These are phyloP conservation scores for Cladosporium sp. DNA, from an alignment of 2,329 filamentous ascomycete species.

Conservation along the genomic window DNA sequence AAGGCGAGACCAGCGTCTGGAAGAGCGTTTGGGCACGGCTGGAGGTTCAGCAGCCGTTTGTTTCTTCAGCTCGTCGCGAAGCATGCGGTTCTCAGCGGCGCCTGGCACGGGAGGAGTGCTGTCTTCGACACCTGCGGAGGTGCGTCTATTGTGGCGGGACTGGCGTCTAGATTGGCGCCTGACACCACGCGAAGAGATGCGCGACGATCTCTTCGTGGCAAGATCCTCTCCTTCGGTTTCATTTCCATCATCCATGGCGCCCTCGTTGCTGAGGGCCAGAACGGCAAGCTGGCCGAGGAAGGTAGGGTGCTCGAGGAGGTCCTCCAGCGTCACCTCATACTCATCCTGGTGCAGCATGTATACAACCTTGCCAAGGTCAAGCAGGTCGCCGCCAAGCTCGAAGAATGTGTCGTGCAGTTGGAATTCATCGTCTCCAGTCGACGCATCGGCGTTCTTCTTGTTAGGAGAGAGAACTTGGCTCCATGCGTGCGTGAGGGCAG, in stretches of 20 bases:
- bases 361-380: conserved; percentile 7
- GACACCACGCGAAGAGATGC: conserved; percentile 6
- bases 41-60: neutral
- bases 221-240: conserved; percentile 2
- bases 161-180: conserved; percentile 6
- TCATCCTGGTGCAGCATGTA: conserved; percentile 13
- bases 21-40: conserved; percentile 6
- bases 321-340: conserved; percentile 5
- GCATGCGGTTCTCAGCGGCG: neutral
- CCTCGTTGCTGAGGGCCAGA: conserved; percentile 4
- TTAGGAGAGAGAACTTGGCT: neutral
- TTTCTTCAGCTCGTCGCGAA: conserved; percentile 7
- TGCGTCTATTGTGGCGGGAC: conserved; percentile 10
- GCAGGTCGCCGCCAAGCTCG: conserved; percentile 6
- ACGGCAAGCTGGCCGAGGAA: conserved; percentile 7
- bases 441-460: neutral
- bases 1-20: conserved; percentile 6
- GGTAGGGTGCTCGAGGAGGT: conserved; percentile 10
- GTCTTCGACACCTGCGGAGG: conserved; percentile 3
- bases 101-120: neutral
- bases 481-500: conserved; percentile 10
- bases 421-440: conserved; percentile 1
- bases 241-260: neutral
- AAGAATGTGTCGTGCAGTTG: conserved; percentile 10
- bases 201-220: neutral